Evolutionary conservation across 2,329 filamentous ascomycete genomes (phyloP).

Genomic region (Colletotrichum melonis): DNA sequence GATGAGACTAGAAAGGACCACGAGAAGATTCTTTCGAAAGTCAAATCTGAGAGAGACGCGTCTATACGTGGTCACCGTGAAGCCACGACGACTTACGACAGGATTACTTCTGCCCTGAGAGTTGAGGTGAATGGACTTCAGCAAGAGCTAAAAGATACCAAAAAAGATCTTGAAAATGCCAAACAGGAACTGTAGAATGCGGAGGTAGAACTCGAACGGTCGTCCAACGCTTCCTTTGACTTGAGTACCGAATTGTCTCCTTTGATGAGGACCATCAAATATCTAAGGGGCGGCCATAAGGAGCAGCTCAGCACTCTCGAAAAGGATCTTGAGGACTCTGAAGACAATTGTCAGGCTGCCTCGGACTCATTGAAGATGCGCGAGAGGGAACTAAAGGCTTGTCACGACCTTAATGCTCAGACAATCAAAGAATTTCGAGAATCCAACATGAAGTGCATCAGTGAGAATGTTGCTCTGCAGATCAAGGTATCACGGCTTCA

Average conservation of each 20-base stretch:
- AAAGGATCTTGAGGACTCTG: background rate
- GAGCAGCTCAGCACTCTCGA: background rate
- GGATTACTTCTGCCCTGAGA: background rate
- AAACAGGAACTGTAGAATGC: background rate
- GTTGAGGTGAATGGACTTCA: background rate
- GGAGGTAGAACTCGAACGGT: background rate
- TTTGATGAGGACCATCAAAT: no score
- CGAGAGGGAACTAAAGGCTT: background rate
- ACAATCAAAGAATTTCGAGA: background rate
- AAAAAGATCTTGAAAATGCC: background rate
- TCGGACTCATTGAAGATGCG: background rate
- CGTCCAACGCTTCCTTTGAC: background rate
- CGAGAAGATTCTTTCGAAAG: background rate
- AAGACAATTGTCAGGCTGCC: background rate
- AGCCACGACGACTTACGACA: background rate
- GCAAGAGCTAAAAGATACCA: background rate
- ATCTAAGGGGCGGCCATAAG: no score
- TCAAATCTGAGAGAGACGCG: background rate
- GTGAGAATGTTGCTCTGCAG: background rate
- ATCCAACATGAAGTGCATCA: background rate
- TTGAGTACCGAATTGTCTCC: no score
- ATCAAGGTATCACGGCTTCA: background rate
- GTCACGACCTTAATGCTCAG: background rate
- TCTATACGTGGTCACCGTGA: background rate
- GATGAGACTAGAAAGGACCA: background rate